Conservation (phyloP, 805 yeast species). For the Wickerhamiella occidentalis region DNA sequence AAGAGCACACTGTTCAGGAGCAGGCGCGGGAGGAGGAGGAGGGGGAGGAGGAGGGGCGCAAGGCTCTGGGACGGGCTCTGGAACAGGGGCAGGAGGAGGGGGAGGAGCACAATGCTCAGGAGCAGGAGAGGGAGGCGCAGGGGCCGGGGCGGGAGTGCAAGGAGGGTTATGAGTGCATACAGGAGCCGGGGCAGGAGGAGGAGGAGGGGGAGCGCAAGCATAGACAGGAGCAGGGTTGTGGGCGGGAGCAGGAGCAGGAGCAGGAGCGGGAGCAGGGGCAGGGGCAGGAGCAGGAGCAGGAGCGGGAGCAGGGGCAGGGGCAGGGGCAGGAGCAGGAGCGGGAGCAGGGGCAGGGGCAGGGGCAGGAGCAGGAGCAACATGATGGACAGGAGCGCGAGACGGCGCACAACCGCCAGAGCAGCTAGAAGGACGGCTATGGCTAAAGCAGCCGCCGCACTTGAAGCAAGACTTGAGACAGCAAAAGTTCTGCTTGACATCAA, state of each 20-base stretch:
- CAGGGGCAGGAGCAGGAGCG: not conserved
- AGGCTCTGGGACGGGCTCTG: too few species aligned
- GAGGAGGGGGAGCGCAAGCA: too few species aligned
- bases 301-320: not conserved
- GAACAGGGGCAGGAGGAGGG: not conserved
- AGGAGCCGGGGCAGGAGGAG: too few species aligned
- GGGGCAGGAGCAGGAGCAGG: not conserved
- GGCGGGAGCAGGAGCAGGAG: not conserved
- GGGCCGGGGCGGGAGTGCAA: not conserved
- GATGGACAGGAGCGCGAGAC: slow-evolving; percentile 2
- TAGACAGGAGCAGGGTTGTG: too few species aligned
- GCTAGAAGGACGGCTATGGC: not conserved
- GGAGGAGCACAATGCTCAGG: not conserved
- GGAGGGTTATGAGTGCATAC: too few species aligned
- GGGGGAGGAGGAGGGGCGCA: slow-evolving; percentile 1
- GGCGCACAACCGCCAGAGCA: not conserved
- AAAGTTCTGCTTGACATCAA: slow-evolving; percentile 7
- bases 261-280: too few species aligned
- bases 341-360: not conserved
- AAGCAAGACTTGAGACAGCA: slow-evolving; percentile 8
- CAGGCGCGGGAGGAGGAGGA: not conserved
- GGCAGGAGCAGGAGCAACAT: not conserved
- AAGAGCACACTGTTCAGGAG: not conserved
- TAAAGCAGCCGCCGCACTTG: slow-evolving; percentile 8
- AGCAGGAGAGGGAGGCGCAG: not conserved